A percentile compares a stretch with the other conserved stretches of the same genome.
phyloP scores from a whole-genome alignment of 2,329 filamentous ascomycete species.

The Ascocoryne sarcoides region DNA sequence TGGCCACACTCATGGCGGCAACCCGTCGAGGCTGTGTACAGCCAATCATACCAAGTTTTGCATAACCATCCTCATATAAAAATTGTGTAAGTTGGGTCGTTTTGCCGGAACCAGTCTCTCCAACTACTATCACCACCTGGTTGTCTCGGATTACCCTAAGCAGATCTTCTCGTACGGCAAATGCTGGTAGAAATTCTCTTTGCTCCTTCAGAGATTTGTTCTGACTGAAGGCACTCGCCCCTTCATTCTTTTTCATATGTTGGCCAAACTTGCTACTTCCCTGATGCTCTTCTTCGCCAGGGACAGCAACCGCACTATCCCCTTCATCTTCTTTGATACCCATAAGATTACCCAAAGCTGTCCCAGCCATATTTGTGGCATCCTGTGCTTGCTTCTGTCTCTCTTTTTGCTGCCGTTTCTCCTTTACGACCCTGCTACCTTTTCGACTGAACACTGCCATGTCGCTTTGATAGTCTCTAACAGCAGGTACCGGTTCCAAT shows the following conservation, averaged over 20 bases:
- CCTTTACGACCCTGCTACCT: constrained; percentile 86
- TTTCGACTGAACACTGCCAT: constrained; percentile 98
- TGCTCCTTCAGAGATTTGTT: constrained; percentile 88
- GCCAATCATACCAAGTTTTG: constrained; percentile 78
- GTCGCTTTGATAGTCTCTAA: constrained; percentile 89
- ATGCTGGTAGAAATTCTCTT: constrained; percentile 86
- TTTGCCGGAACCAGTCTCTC: constrained; percentile 95
- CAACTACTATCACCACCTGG: constrained; percentile 92
- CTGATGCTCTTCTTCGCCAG: constrained; percentile 59
- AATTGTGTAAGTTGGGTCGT: constrained; percentile 97
- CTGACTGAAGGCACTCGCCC: constrained; percentile 84
- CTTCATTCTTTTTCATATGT: constrained; percentile 80
- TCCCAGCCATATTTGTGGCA: constrained; percentile 87
- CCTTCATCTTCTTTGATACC: constrained; percentile 89
- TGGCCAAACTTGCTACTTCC: constrained; percentile 74
- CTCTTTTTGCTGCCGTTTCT: constrained; percentile 85
- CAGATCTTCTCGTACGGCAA: constrained; percentile 90
- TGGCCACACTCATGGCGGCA: constrained; percentile 97
- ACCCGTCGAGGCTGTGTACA: constrained; percentile 96
- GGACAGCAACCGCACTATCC: constrained; percentile 75
- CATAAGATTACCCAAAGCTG: constrained; percentile 88
- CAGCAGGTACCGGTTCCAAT: constrained; percentile 85
- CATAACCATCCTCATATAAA: constrained; percentile 90
- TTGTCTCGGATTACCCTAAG: constrained; percentile 90
- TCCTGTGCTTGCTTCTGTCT: constrained; percentile 90